Conservation (phyloP, 2,329 filamentous ascomycete genomes). For the Colletotrichum agaves region DNA sequence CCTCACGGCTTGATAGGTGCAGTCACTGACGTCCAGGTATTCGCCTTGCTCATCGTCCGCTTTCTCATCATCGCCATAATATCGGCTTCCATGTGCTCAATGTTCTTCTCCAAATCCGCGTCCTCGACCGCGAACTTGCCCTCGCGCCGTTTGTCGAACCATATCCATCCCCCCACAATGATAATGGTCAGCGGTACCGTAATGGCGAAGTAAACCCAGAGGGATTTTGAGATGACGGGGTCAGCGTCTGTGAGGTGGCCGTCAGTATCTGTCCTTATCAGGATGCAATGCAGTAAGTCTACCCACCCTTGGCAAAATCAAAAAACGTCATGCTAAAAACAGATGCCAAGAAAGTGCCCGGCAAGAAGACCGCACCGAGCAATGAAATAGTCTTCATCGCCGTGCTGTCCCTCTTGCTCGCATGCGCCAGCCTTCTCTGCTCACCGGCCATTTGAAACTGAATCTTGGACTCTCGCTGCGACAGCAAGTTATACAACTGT, state of each 20-base stretch:
- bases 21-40: slow-evolving; percentile 61
- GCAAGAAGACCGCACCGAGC: slow-evolving; percentile 71
- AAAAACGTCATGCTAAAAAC: slow-evolving; percentile 76
- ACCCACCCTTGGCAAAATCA: slow-evolving; percentile 64
- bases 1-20: slow-evolving; percentile 41
- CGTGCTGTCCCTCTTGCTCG: slow-evolving; percentile 70
- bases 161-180: slow-evolving; percentile 66
- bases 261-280: background rate
- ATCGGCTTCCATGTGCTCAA: slow-evolving; percentile 66
- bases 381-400: slow-evolving; percentile 74
- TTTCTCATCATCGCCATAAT: slow-evolving; percentile 67
- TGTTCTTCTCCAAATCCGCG: slow-evolving; percentile 62
- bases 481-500: slow-evolving; percentile 74
- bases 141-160: slow-evolving; percentile 63
- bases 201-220: slow-evolving; percentile 74
- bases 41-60: slow-evolving; percentile 66
- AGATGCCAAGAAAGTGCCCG: slow-evolving; percentile 70
- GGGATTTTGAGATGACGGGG: slow-evolving; percentile 58
- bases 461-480: slow-evolving; percentile 71
- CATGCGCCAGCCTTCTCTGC: slow-evolving; percentile 68
- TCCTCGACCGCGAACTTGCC: slow-evolving; percentile 60
- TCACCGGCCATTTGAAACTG: slow-evolving; percentile 72
- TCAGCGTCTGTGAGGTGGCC: slow-evolving; percentile 43
- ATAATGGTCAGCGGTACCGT: slow-evolving; percentile 66
- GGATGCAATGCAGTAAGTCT: background rate